Evolutionary conservation across 202 grass and related monocot genomes (phyloP), one percentile per base, ranked within the genome.

Genomic region (Thinopyrum obtusiflorum): DNA sequence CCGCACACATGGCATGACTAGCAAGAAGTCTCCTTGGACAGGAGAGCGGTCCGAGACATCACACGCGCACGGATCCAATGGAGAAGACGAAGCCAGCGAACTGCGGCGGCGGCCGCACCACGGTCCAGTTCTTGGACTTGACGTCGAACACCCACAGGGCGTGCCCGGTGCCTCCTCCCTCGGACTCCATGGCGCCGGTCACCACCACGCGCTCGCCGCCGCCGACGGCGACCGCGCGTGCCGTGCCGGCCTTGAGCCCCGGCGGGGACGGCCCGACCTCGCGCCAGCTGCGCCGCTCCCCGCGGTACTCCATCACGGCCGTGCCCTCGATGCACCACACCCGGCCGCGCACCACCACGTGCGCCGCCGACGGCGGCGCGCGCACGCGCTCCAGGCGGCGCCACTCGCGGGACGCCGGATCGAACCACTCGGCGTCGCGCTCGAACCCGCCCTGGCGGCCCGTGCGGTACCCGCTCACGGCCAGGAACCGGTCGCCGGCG

Each of bases 371-470:
- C 13, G 85, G 89, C 4, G 87, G 90, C 9, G 81, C 91, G 2
- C 91, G 66, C 15, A 96, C 78, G 61, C 89, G 89, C 60, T 96
- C 93, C 2, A 91, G 86, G 29, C 86, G 42, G 17, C 82, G 65
- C 93, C 93, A 96, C 33, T 35, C 79, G 2, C 89, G 73, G 0
- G 73, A 6, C 0, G 32, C 63, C 14, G 81, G 86, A 80, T 96
- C 89, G 81, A 93, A 96, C 93, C 93, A 96, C 91, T 96, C 93
- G 18, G 91, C 93, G 21, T 87, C 85, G 65, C 82, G 84, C 87
- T 88, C 89, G 74, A 93, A 93, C 3, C 82, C 89, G 49, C 93
- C 91, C 85, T 96, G 91, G n/a, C 84, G 32, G 59, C 86, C 91
- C 70, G 91, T 96, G 84, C 89, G 85, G 89, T 93, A 96, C 46